Evolutionary conservation across 140 eudicot species (phyloP).

Genomic region (Oenanthe javanica): DNA sequence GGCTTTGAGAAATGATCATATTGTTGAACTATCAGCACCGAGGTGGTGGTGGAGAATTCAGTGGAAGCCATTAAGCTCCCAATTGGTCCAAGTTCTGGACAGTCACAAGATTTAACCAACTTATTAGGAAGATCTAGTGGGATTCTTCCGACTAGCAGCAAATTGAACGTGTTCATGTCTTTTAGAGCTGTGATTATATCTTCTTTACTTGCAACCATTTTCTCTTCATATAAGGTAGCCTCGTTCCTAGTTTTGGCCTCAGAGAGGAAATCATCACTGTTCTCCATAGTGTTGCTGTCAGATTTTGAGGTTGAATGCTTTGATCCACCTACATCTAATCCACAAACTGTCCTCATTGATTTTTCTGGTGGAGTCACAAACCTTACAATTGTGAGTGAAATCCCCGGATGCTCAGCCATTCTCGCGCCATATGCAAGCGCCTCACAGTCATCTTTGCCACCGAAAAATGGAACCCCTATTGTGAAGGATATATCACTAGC

Average conservation of each 20-base stretch:
- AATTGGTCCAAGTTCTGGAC: conserved; percentile 11
- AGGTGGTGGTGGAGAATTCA: conserved; percentile 9
- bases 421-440: conserved; percentile 34
- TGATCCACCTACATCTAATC: background rate
- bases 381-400: conserved; percentile 10
- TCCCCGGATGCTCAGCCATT: conserved; percentile 42
- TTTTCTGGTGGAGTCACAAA: conserved; percentile 8
- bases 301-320: background rate
- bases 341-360: background rate
- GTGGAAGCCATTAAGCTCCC: conserved; percentile 16
- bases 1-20: conserved; percentile 9
- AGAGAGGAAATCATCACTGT: background rate
- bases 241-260: background rate
- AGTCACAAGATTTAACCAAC: conserved; percentile 1
- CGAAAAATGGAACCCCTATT: conserved; percentile 25
- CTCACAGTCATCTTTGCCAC: conserved; percentile 35
- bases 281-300: background rate
- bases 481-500: conserved; percentile 28
- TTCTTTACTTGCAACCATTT: background rate
- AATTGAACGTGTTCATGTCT: background rate
- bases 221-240: background rate
- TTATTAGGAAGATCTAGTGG: background rate
- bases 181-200: conserved; percentile 4
- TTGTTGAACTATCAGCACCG: conserved; percentile 16
- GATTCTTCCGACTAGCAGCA: conserved; percentile 11